Conservation (phyloP, 2,329 filamentous ascomycete genomes). For the Aureobasidium sp. region DNA sequence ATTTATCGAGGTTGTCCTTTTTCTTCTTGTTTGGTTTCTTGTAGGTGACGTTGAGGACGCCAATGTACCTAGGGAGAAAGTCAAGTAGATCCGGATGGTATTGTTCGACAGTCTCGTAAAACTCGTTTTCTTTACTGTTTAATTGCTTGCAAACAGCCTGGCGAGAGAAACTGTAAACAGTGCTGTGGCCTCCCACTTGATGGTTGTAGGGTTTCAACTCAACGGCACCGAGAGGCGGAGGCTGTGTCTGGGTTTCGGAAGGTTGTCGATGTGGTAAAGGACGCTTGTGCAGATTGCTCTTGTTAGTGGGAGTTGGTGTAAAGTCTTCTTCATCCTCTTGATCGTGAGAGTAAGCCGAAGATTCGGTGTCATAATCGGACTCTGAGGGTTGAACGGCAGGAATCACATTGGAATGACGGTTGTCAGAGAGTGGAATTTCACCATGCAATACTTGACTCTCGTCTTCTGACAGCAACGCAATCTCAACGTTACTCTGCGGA, state of each 20-base stretch:
- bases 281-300: neutral
- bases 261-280: neutral
- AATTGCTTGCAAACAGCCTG: conserved; percentile 96
- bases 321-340: conserved; percentile 43
- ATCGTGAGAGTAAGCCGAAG: conserved; percentile 31
- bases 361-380: conserved; percentile 35
- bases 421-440: conserved; percentile 40
- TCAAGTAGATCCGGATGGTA: conserved; percentile 82
- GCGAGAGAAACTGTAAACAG: conserved; percentile 89
- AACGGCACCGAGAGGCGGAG: conserved; percentile 71
- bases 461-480: conserved; percentile 52
- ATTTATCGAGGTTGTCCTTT: conserved; percentile 20
- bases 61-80: conserved; percentile 94
- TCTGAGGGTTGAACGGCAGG: conserved; percentile 23
- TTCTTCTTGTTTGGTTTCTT: conserved; percentile 62
- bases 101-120: conserved; percentile 92
- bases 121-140: conserved; percentile 96
- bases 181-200: conserved; percentile 94
- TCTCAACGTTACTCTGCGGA: conserved; percentile 47
- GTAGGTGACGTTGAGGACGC: conserved; percentile 92
- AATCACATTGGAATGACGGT: conserved; percentile 22
- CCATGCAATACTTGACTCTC: conserved; percentile 54
- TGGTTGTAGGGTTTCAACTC: conserved; percentile 95
- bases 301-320: conserved; percentile 36
- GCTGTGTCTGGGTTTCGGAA: conserved; percentile 26